Conservation (phyloP, 2,329 filamentous ascomycete genomes). For the Mycosphaerelloides madeirae region DNA sequence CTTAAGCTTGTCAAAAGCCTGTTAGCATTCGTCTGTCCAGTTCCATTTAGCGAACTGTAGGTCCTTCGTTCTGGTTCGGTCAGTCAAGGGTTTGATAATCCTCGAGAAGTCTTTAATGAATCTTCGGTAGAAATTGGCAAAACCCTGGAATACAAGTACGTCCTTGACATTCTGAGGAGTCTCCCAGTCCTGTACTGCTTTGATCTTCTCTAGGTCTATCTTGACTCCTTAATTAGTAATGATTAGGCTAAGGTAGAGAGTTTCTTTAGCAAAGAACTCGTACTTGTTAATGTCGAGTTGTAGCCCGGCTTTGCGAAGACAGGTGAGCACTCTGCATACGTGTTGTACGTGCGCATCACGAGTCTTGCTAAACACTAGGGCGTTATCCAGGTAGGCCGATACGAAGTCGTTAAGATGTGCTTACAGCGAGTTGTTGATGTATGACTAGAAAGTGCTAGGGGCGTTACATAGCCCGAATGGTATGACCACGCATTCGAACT, state of each 20-base stretch:
- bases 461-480: no score
- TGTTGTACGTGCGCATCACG: constrained; percentile 10
- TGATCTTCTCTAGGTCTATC: constrained; percentile 16
- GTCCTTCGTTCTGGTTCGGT: neutral
- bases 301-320: constrained; percentile 7
- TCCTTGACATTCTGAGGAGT: constrained; percentile 12
- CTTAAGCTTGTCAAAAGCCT: neutral
- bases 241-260: constrained; percentile 19
- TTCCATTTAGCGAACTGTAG: neutral
- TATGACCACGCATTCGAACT: constrained; percentile 11
- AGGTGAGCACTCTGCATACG: constrained; percentile 17
- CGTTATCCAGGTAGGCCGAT: constrained; percentile 4
- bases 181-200: constrained; percentile 12
- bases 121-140: constrained; percentile 20
- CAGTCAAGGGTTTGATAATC: constrained; percentile 2
- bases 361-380: constrained; percentile 4
- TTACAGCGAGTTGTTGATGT: constrained; percentile 6
- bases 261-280: constrained; percentile 17
- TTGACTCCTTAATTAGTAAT: constrained; percentile 9
- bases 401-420: constrained; percentile 7
- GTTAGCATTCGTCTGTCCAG: neutral
- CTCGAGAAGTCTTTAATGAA: constrained; percentile 20
- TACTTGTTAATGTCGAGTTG: constrained; percentile 20
- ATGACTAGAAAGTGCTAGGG: constrained; percentile 3
- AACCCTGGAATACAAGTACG: constrained; percentile 18